phyloP scores from a whole-genome alignment of 305 asterid species.

The Salvia sclarea region DNA sequence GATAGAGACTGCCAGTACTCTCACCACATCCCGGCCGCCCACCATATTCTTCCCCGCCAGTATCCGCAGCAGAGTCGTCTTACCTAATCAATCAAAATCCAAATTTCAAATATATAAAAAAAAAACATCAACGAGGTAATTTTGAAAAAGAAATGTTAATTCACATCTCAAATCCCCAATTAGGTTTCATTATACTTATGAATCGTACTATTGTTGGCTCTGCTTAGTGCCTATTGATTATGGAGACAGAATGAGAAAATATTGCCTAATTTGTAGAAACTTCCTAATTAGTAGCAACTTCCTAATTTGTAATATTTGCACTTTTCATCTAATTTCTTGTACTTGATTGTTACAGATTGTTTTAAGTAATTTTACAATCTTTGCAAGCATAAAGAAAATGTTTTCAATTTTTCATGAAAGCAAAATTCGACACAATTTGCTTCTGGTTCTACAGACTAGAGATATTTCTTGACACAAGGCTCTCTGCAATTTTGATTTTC shows the following conservation, averaged over 20 bases:
- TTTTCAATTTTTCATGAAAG: background rate
- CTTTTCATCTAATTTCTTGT: conserved; percentile 6
- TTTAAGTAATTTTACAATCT: background rate
- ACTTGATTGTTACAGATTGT: background rate
- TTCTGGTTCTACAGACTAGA: background rate
- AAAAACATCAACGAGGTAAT: background rate
- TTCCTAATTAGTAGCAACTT: background rate
- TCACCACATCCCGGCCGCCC: conserved; percentile 84
- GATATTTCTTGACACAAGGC: background rate
- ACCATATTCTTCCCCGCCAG: conserved; percentile 99
- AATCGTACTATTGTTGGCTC: too few relatives aligned
- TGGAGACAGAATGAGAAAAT: background rate
- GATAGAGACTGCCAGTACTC: conserved; percentile 66
- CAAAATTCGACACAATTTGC: background rate
- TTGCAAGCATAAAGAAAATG: background rate
- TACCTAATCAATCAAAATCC: conserved; percentile 51
- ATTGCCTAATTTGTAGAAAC: background rate
- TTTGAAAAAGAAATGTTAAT: too few relatives aligned
- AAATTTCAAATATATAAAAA: background rate
- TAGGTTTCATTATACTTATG: too few relatives aligned
- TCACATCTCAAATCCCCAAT: background rate
- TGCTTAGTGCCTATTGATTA: background rate
- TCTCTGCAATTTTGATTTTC: background rate
- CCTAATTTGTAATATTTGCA: conserved; percentile 1
- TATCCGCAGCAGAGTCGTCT: conserved; percentile 86